phyloP scores from a whole-genome alignment of 208 protist genomes.

The Herpetomonas tarakana region DNA sequence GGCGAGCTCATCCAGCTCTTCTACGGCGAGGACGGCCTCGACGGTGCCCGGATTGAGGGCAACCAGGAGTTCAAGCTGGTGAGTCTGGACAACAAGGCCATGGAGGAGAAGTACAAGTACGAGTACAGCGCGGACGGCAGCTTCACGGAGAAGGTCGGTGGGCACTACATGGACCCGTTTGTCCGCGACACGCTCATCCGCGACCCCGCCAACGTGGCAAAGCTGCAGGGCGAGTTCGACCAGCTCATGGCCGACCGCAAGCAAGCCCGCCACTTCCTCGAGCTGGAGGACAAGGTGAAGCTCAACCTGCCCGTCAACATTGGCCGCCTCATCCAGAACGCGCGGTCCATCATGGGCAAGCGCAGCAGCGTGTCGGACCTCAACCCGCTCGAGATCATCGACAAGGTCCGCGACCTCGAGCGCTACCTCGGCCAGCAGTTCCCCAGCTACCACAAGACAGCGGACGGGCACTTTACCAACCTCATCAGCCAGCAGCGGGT shows the following conservation, averaged over 20 bases:
- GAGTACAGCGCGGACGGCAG: constrained; percentile 71
- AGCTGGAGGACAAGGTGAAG: constrained; percentile 72
- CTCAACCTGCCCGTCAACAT: constrained; percentile 94
- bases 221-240: constrained; percentile 13
- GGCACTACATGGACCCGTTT: constrained; percentile 92
- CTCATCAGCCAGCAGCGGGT: constrained; percentile 90
- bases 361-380: constrained; percentile 88
- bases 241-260: constrained; percentile 85
- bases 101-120: constrained; percentile 39
- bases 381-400: constrained; percentile 85
- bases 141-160: constrained; percentile 69
- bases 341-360: constrained; percentile 93
- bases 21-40: constrained; percentile 99
- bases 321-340: constrained; percentile 94
- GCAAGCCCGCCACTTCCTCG: constrained; percentile 57
- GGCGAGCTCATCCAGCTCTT: constrained; percentile 93
- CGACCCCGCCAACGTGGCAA: constrained; percentile 7
- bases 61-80: constrained; percentile 79
- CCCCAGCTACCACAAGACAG: constrained; percentile 67
- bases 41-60: constrained; percentile 97
- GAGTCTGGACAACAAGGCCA: constrained; percentile 61
- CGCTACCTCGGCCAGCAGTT: constrained; percentile 81
- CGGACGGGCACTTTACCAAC: constrained; percentile 69
- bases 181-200: background rate
- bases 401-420: constrained; percentile 70